Conservation (phyloP, 805 yeast species). For the Starmerella tilneyi region DNA sequence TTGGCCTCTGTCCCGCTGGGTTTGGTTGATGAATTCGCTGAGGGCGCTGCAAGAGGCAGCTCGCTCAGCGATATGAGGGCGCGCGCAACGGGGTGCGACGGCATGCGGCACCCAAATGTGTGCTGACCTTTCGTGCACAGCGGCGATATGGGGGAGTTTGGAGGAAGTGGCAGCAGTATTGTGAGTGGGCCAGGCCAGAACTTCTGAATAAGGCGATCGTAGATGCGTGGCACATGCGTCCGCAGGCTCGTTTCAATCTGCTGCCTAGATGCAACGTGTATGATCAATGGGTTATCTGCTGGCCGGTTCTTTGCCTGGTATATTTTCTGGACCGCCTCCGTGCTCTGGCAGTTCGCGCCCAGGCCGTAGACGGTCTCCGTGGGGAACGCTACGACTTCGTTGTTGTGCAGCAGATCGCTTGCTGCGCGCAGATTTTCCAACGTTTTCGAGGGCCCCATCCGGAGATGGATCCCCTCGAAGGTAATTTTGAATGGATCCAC, state of each 20-base stretch:
- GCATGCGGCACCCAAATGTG: conserved; percentile 88
- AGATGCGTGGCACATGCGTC: conserved; percentile 56
- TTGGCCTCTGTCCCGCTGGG: conserved; percentile 87
- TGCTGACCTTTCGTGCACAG: conserved; percentile 77
- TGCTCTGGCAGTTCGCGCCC: conserved; percentile 74
- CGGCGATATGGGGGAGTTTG: conserved; percentile 42
- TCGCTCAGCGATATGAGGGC: conserved; percentile 78
- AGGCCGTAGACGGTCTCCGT: conserved; percentile 96
- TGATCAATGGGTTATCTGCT: conserved; percentile 85
- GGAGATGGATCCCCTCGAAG: conserved; percentile 37
- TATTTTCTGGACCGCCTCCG: conserved; percentile 62
- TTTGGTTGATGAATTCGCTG: conserved; percentile 90
- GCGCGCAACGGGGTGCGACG: conserved; percentile 77
- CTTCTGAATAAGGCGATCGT: conserved; percentile 49
- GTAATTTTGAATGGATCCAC: conserved; percentile 46
- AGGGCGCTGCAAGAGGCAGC: conserved; percentile 91
- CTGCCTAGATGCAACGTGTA: conserved; percentile 69
- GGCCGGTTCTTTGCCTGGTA: conserved; percentile 89
- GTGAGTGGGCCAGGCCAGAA: conserved; percentile 98
- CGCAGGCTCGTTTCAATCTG: conserved; percentile 58
- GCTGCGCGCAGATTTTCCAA: conserved; percentile 46
- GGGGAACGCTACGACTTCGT: conserved; percentile 78
- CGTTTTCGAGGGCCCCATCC: conserved; percentile 34
- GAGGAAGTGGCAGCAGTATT: conserved; percentile 54
- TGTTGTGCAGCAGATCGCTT: conserved; percentile 43